A percentile compares a stretch with the other conserved stretches of the same genome.
Evolutionary conservation across 2,329 filamentous ascomycete species (phyloP).

Genomic region (Neoarthrinium moseri): DNA sequence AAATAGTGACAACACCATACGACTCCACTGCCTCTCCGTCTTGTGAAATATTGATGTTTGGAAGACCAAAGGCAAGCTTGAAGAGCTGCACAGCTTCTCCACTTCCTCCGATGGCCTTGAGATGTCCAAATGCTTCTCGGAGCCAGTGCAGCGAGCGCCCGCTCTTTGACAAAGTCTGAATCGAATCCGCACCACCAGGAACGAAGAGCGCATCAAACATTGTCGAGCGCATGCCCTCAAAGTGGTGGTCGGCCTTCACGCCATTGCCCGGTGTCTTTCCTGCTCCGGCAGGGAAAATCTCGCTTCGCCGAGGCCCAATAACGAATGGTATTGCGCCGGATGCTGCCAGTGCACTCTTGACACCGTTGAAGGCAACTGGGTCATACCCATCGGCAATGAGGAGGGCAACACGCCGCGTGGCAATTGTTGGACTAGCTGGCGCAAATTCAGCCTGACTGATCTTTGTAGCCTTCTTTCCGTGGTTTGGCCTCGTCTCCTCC

Average conservation of each 20-base stretch:
- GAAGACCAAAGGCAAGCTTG: conserved; percentile 41
- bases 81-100: conserved; percentile 71
- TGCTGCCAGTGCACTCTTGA: conserved; percentile 61
- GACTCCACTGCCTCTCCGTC: conserved; percentile 57
- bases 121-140: conserved; percentile 76
- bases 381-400: conserved; percentile 79
- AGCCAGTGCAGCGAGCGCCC: conserved; percentile 76
- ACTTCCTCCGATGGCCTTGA: conserved; percentile 75
- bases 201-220: conserved; percentile 81
- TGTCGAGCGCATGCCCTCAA: conserved; percentile 76
- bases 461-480: conserved; percentile 64
- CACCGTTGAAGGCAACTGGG: conserved; percentile 59
- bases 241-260: conserved; percentile 70
- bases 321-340: conserved; percentile 68
- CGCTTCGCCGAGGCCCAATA: conserved; percentile 67
- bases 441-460: conserved; percentile 69
- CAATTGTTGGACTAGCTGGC: conserved; percentile 64
- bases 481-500: conserved; percentile 54
- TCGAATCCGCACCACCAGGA: conserved; percentile 65
- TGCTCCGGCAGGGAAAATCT: conserved; percentile 62
- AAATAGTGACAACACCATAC: conserved; percentile 76
- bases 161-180: conserved; percentile 63
- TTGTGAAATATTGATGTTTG: conserved; percentile 39
- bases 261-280: conserved; percentile 51
- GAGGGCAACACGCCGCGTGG: conserved; percentile 70